Evolutionary conservation across 768 basidiomycete species (phyloP), one percentile per base, ranked within the genome.

Genomic region (Kwoniella botswanensis): DNA sequence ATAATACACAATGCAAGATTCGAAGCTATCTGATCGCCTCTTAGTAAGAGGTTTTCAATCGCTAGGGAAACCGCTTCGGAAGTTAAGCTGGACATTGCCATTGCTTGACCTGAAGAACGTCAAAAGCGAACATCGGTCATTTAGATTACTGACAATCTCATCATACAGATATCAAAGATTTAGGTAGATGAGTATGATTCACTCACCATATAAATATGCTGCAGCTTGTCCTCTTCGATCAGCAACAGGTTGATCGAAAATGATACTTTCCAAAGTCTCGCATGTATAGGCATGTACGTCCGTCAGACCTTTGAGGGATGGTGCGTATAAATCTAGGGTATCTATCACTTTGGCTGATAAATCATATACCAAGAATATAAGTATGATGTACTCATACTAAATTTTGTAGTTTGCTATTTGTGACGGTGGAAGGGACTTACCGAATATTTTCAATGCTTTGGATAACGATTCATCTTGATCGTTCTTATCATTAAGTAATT

Each of bases 281-380:
- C 69, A 73, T 10, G 72, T 57, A 55, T 74, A 80, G 7, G 71
- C 69, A 50, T 80, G 79, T 2, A 80, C 72, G 13, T 78, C 75
- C 15, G 67, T 71, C 12, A 80, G 55, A 26, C 79, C 79, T 59
- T 80, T 80, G 41, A 77, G 67, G 0, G 67, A 22, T 1, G 79
- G 76, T 9, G 76, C 69, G 56, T 77, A 76, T 7, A 76, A 52
- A 13, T 80, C 79, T 5, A 80, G 71, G 4, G 71, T 73, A 26
- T 80, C 78, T 29, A 79, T 72, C 18, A 79, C 71, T 55, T 77
- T 77, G 22, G 72, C 78, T 79, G n/a, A 57, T 21, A 41, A 46
- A 10, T 24, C 24, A 62, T 21, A 70, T 63, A 35, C 41, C 52
- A 42, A 35, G 22, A 54, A 1, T 29, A 22, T 24, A 5, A 29